Percentiles rank a stretch among this genome's conserved stretches.
These are phyloP conservation scores for Nannizziopsis arthrosporioides DNA, from an alignment of 2,329 filamentous ascomycete genomes.

Conservation along the genomic window DNA sequence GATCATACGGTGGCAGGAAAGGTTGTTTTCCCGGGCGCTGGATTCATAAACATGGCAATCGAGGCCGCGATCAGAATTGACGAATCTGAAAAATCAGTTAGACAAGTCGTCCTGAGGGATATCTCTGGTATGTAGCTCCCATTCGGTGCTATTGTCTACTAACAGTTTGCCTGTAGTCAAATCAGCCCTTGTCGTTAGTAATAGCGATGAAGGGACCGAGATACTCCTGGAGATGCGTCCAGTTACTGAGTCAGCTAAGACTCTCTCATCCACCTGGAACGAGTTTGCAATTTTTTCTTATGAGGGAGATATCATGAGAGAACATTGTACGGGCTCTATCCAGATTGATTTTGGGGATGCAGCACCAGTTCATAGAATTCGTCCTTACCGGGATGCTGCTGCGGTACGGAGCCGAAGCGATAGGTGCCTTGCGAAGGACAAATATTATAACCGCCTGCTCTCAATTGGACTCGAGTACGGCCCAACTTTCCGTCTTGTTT, in stretches of 20 bases:
- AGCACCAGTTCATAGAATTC: slow-evolving; percentile 9
- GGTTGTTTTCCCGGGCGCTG: slow-evolving; percentile 14
- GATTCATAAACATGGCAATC: slow-evolving; percentile 14
- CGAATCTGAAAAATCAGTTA: not conserved
- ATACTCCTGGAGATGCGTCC: slow-evolving; percentile 17
- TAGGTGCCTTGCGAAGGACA: slow-evolving; percentile 10
- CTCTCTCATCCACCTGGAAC: slow-evolving; percentile 17
- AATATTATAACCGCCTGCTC: slow-evolving; percentile 16
- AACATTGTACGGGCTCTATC: slow-evolving; percentile 19
- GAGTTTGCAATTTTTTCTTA: slow-evolving; percentile 19
- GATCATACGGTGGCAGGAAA: slow-evolving; percentile 9
- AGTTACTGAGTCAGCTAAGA: slow-evolving; percentile 11
- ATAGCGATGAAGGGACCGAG: slow-evolving; percentile 18
- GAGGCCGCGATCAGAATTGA: slow-evolving; percentile 15
- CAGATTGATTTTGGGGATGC: slow-evolving; percentile 15
- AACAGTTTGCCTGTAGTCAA: slow-evolving; percentile 9
- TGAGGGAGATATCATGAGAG: slow-evolving; percentile 11
- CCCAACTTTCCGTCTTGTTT: slow-evolving; percentile 17
- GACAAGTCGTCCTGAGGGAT: not conserved
- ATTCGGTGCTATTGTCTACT: not conserved
- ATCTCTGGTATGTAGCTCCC: not conserved
- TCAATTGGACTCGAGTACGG: slow-evolving; percentile 18
- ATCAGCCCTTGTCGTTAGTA: slow-evolving; percentile 15
- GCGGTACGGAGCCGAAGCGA: slow-evolving; percentile 15
- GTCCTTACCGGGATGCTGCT: slow-evolving; percentile 7